A percentile compares a stretch with the other conserved stretches of the same genome.
Conservation (phyloP, 1,139 yeast species). For the Yamadazyma epiphylla region DNA sequence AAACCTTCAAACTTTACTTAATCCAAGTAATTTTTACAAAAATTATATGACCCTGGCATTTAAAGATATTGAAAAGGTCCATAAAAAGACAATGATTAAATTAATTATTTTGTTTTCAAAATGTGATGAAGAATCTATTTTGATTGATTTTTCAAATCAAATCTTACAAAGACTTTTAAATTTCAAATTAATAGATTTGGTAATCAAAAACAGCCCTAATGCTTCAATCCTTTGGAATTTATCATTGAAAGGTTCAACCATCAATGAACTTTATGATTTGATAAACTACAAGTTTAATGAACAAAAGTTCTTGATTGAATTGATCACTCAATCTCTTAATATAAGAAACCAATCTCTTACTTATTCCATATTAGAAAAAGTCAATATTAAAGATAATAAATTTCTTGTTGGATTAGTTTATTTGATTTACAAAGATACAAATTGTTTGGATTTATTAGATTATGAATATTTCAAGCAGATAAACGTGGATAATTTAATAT, state of each 20-base stretch:
- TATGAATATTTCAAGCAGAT: conserved; percentile 8
- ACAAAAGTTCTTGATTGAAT: conserved; percentile 24
- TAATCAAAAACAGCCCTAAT: conserved; percentile 7
- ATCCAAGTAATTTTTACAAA: conserved; percentile 4
- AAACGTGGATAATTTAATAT: background rate
- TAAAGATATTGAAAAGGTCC: conserved; percentile 8
- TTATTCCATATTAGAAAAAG: conserved; percentile 18
- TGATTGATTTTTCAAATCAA: conserved; percentile 4
- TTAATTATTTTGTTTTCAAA: conserved; percentile 10
- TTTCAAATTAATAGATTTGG: conserved; percentile 8
- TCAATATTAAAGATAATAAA: conserved; percentile 16
- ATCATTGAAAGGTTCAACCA: conserved; percentile 1
- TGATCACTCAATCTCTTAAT: conserved; percentile 30
- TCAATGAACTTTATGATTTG: conserved; percentile 6
- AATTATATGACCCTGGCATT: conserved; percentile 5
- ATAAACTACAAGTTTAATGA: conserved; percentile 10
- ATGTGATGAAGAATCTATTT: conserved; percentile 8
- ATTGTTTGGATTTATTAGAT: conserved; percentile 5
- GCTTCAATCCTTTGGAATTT: conserved; percentile 7
- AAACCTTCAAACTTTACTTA: conserved; percentile 5
- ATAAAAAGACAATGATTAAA: conserved; percentile 7
- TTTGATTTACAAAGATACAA: conserved; percentile 24
- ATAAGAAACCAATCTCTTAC: conserved; percentile 21
- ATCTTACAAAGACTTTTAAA: conserved; percentile 9
- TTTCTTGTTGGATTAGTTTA: conserved; percentile 34